These are phyloP conservation scores for Endocalyx cinctus DNA, from an alignment of 2,329 filamentous ascomycete species.

Conservation along the genomic window DNA sequence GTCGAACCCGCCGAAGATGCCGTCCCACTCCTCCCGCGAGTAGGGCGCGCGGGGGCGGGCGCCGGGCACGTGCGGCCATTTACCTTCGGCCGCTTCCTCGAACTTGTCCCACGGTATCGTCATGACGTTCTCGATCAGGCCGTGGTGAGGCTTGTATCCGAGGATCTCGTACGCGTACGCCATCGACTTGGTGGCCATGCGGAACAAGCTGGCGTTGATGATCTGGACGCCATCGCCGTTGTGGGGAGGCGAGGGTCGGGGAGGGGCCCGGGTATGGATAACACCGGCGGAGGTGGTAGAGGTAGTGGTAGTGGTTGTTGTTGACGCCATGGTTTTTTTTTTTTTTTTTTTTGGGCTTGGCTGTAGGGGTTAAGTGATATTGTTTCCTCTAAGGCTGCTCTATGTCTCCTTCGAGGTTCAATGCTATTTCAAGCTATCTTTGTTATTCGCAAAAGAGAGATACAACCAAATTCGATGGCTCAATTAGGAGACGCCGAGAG, in stretches of 20 bases:
- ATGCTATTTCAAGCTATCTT: no score
- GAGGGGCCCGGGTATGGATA: no score
- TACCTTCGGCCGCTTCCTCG: slow-evolving; percentile 12
- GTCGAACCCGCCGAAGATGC: slow-evolving; percentile 11
- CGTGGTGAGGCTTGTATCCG: slow-evolving; percentile 12
- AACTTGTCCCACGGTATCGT: slow-evolving; percentile 7
- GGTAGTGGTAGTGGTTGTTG: no score
- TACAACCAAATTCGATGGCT: no score
- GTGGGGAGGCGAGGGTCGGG: background rate
- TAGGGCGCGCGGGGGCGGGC: background rate
- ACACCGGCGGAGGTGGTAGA: no score
- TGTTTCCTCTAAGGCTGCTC: no score
- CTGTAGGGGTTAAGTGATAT: no score
- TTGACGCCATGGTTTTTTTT: no score
- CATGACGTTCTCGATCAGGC: slow-evolving; percentile 1
- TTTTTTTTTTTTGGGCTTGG: no score
- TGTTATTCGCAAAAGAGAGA: no score
- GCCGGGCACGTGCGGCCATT: slow-evolving; percentile 4
- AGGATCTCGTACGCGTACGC: slow-evolving; percentile 13
- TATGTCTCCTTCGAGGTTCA: no score
- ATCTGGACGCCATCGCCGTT: slow-evolving; percentile 1
- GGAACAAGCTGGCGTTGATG: slow-evolving; percentile 5
- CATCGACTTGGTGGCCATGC: slow-evolving; percentile 14
- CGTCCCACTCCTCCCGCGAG: slow-evolving; percentile 7
- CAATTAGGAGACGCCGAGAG: no score